Evolutionary conservation across 257 asterid species (phyloP), one percentile per base, ranked within the genome.

Genomic region (Cynanchum wilfordii): DNA sequence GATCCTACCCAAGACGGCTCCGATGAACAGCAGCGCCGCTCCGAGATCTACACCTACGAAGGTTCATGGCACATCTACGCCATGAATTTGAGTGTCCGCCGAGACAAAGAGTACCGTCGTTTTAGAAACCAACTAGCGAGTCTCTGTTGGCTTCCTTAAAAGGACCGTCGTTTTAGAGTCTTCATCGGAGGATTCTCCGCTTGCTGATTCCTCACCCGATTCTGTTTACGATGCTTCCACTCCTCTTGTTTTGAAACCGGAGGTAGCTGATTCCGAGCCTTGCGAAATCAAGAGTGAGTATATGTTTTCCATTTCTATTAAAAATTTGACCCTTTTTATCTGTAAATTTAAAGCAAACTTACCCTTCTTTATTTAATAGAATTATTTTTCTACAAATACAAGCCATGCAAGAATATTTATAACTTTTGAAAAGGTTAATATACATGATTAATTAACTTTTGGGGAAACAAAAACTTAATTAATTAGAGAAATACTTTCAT

Each of bases 11-110:
- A 83, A 67, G 97, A 88, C 68, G 95, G 89, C 12, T 90, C 96
- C 22, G 98, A 91, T 80, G 98, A 94, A 80, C 97, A 89, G 79
- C 98, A 94, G 79, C 87, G 98, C 33, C 89, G 98, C 52, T 91
- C 97, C 68, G 98, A 94, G 89, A 94, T 94, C 88, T 94, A 94
- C 86, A 94, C 99, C 0, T 89, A 91, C 86, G 98, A 91, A 80
- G 96, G 98, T 25, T 98, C 99, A 24, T 94, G 97, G 97, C 96
- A 91, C 83, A 83, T 94, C 79, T 91, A 91, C 84, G 97, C 97
- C 73, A 91, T 91, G 97, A 91, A 89, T 75, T 94, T 97, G 97
- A 84, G 92, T 63, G 96, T 89, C 0, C 95, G 97, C 71, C 85
- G 85, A 88, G 99, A 91, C 92, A 86, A 87, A 67, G 89, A 87